Base-by-base conservation (phyloP, 202 grass and related monocot genomes). In the Cymbopogon flexuosus region DNA sequence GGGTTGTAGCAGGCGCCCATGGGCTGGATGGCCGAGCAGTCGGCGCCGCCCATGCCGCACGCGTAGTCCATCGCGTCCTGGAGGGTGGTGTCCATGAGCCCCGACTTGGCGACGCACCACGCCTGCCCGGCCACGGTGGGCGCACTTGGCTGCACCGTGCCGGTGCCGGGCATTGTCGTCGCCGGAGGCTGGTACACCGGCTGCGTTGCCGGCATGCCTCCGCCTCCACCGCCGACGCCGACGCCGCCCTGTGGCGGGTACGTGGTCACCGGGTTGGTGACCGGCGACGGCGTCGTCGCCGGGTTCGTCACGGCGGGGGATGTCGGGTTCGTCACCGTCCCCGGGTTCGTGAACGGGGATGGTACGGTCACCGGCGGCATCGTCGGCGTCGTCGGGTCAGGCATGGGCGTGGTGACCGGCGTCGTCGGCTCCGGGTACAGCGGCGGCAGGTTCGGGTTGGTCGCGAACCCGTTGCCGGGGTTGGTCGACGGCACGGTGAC, bases 1-100 rank as follows among this genome's bases (percentile, higher is more conserved):
- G 96, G 96, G 80, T 89, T 95, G 81, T 98, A 95, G 85, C 96
- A 98, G 79, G 54, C 69, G 27, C 90, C 96, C 86, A 87, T 93
- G 36, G 92, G 90, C 79, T 95, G 92, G 87, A 98, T 85, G 18
- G 86, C 70, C 8, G 90, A 88, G 89, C 96, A 98, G 70, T 98
- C 96, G 33, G 82, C 95, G 22, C 87, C 86, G 56, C 92, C 95
- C 3, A 90, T 88, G 58, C 96, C 90, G 77, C 96, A 98, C 34
- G 96, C 90, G 74, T 85, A 98, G 84, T 98, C 96, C 37, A 98
- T 36, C 2, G 80, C 96, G 67, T 60, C 54, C 83, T 98, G 92
- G 41, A 98, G 74, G 11, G 46, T 77, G 2, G 41, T 23, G 52
- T 95, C 90, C 62, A 14, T 59, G 36, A 84, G 9, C 27, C 90